Evolutionary conservation across 2,329 filamentous ascomycete genomes (phyloP), one percentile per base, ranked within the genome.

Genomic region (Pseudogymnoascus sp.): DNA sequence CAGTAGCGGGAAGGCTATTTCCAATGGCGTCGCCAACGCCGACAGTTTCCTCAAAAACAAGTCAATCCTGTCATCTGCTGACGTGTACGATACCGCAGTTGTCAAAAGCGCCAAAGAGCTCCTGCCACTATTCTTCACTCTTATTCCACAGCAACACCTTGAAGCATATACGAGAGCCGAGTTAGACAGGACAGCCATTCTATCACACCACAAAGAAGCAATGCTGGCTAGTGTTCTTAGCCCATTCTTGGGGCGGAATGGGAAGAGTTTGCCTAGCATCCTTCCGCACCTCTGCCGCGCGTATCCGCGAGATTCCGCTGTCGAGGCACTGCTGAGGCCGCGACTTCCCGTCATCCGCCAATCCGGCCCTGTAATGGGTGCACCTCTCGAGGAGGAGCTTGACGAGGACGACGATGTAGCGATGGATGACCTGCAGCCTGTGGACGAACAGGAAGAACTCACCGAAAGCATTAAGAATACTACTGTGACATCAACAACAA

Each of bases 211-310:
- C 73, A 87, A 86, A 71, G 80, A 87, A 33, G 88, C 89, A 44
- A 90, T 97, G 83, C 72, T 95, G 10, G 86, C 91, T 5, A 93
- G 91, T 73, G 86, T 96, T 11, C 78, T 97, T 65, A 91, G 95
- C 74, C 90, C 91, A 0, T 84, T 87, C 74, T 77, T 85, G 66
- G 79, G 86, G 71, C 78, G 83, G 70, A 81, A 86, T 72, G 83
- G 87, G 44, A 79, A 84, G 67, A 82, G 84, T 61, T 84, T 86
- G 65, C 81, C 89, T 28, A 95, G 88, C 73, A 87, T 96, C 59
- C 76, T 96, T 59, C 93, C 93, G 0, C 89, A 96, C 69, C 78
- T 97, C 26, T 83, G 86, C 7, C 82, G 86, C 63, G 82, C 84
- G 61, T 90, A 86, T 69, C 80, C 86, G 0, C 74, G 81, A 10